Conservation (phyloP, 768 basidiomycete species). For the Tulasnella sp. region DNA sequence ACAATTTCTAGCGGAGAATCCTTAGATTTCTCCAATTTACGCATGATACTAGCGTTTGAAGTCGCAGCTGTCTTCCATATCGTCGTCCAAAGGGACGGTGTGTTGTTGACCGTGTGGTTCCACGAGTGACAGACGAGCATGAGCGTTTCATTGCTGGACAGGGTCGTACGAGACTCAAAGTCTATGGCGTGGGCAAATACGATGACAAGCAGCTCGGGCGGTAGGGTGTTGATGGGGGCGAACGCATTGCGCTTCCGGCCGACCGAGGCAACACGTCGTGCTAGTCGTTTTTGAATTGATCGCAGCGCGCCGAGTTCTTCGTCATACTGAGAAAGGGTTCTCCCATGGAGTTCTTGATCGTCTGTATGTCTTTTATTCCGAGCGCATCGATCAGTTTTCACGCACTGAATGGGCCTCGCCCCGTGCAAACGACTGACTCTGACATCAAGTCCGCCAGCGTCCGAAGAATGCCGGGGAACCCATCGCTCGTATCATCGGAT, state of each 20-base stretch:
- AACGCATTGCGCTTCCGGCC: neutral
- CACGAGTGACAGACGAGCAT: neutral
- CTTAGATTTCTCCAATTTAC: neutral
- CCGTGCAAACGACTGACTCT: too few relatives aligned
- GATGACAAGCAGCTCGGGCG: neutral
- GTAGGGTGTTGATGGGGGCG: neutral
- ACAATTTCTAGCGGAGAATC: neutral
- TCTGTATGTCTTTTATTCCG: neutral
- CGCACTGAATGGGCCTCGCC: too few relatives aligned
- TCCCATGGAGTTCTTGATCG: neutral
- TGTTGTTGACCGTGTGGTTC: neutral
- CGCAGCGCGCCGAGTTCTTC: neutral
- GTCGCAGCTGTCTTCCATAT: neutral
- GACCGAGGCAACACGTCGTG: neutral
- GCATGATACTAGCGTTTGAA: neutral
- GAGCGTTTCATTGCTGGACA: neutral
- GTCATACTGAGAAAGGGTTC: neutral
- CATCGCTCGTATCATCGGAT: too few relatives aligned
- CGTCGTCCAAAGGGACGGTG: neutral
- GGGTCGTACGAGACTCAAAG: neutral
- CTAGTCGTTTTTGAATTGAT: neutral
- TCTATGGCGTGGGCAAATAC: neutral
- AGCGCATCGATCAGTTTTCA: neutral
- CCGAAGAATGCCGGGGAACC: too few relatives aligned
- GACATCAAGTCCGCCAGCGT: too few relatives aligned